phyloP scores from a whole-genome alignment of 2,329 filamentous ascomycete genomes.

The Massarina eburnea region DNA sequence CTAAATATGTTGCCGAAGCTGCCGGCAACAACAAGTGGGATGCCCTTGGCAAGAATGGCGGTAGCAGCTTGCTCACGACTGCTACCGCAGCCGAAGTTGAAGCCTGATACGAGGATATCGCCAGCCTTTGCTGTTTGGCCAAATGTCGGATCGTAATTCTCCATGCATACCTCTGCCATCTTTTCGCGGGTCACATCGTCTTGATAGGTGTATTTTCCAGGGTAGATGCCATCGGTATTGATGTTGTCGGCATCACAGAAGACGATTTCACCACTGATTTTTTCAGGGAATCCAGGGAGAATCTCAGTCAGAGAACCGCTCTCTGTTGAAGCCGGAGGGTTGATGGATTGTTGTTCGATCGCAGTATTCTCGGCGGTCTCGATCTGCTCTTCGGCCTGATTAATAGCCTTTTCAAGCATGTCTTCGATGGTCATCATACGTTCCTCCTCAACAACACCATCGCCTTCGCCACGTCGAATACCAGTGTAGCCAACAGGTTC shows the following conservation, averaged over 20 bases:
- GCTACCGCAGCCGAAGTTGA: conserved; percentile 84
- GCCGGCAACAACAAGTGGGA: conserved; percentile 76
- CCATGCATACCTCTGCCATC: conserved; percentile 91
- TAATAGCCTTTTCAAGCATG: conserved; percentile 70
- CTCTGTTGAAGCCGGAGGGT: conserved; percentile 37
- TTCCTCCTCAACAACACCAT: conserved; percentile 64
- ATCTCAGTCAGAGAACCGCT: conserved; percentile 61
- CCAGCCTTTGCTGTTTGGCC: conserved; percentile 61
- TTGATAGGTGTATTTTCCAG: conserved; percentile 89
- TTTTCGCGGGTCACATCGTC: conserved; percentile 73
- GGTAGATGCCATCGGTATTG: conserved; percentile 91
- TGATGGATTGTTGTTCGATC: conserved; percentile 32
- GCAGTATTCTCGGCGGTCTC: conserved; percentile 45
- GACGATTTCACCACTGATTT: conserved; percentile 80
- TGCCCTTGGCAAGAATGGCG: conserved; percentile 76
- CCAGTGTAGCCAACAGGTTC: conserved; percentile 68
- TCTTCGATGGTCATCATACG: conserved; percentile 68
- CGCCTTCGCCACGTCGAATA: conserved; percentile 71
- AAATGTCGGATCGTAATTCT: conserved; percentile 85
- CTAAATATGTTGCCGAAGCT: conserved; percentile 85
- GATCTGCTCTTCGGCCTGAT: conserved; percentile 66
- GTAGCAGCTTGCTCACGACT: conserved; percentile 88
- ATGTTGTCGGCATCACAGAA: conserved; percentile 86
- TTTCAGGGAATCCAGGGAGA: conserved; percentile 82
- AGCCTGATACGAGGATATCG: conserved; percentile 83